These are phyloP conservation scores for Solanum appendiculatum DNA, from an alignment of 257 asterid species.

Conservation along the genomic window DNA sequence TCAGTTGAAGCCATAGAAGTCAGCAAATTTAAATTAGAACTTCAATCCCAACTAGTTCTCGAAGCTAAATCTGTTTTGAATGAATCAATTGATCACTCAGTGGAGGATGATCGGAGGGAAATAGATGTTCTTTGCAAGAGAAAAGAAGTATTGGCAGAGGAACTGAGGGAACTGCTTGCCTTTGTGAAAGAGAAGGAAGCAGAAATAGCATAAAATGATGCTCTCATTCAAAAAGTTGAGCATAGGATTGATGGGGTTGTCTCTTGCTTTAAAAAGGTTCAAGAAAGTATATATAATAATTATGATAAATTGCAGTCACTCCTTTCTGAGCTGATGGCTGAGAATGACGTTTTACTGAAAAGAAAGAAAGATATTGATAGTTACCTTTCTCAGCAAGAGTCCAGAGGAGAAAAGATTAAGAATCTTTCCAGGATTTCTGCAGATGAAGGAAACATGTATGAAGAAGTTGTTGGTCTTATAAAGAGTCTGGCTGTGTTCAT, in stretches of 20 bases:
- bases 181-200: conserved; percentile 37
- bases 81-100: conserved; percentile 16
- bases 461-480: conserved; percentile 25
- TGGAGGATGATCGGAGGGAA: conserved; percentile 28
- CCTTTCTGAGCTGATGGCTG: conserved; percentile 19
- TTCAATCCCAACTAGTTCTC: conserved; percentile 25
- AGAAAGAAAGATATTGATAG: conserved; percentile 25
- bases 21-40: conserved; percentile 24
- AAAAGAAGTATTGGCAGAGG: conserved; percentile 23
- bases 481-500: conserved; percentile 20
- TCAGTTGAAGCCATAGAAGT: conserved; percentile 25
- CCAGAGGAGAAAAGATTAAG: conserved; percentile 19
- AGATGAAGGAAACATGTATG: conserved; percentile 23
- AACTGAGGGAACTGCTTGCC: conserved; percentile 27
- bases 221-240: conserved; percentile 24
- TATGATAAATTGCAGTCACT: conserved; percentile 17
- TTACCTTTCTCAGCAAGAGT: conserved; percentile 20
- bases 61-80: conserved; percentile 17
- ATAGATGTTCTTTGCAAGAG: conserved; percentile 21
- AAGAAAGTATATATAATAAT: conserved; percentile 12
- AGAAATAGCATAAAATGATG: conserved; percentile 33
- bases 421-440: conserved; percentile 26
- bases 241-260: conserved; percentile 14
- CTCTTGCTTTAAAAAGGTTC: conserved; percentile 19
- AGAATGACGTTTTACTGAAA: conserved; percentile 14